Evolutionary conservation across 2,329 filamentous ascomycete genomes (phyloP).

Genomic region (Myriosclerotinia duriaeana): DNA sequence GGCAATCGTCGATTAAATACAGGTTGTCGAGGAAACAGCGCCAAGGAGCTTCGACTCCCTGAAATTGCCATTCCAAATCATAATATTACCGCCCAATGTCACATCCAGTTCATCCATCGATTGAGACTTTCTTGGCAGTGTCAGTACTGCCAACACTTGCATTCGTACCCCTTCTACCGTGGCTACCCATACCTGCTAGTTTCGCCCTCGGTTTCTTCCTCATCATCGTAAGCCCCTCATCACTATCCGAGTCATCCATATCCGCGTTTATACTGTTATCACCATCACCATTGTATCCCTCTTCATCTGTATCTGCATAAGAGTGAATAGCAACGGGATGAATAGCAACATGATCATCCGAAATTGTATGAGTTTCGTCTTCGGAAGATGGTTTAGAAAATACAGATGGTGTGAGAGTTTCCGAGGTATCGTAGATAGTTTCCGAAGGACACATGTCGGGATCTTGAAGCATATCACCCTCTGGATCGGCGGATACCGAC

Average conservation of each 20-base stretch:
- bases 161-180: conserved; percentile 56
- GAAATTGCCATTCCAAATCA: background rate
- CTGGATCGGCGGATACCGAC: conserved; percentile 62
- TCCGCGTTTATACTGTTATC: conserved; percentile 31
- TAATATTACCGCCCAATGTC: conserved; percentile 3
- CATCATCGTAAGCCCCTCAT: conserved; percentile 40
- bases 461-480: conserved; percentile 57
- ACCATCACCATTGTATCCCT: conserved; percentile 38
- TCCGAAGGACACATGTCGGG: conserved; percentile 51
- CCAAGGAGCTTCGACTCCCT: background rate
- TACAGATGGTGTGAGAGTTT: conserved; percentile 36
- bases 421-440: conserved; percentile 32
- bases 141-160: conserved; percentile 62
- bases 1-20: background rate
- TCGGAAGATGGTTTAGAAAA: conserved; percentile 34
- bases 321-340: conserved; percentile 17
- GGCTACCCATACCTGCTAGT: conserved; percentile 1
- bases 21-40: background rate
- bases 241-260: conserved; percentile 39
- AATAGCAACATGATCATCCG: conserved; percentile 20
- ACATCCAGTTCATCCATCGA: conserved; percentile 29
- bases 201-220: conserved; percentile 43
- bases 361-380: conserved; percentile 14
- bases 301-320: conserved; percentile 35
- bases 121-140: conserved; percentile 56